A percentile compares a stretch with the other conserved stretches of the same genome.
Evolutionary conservation across 2,329 filamentous ascomycete genomes (phyloP).

Genomic region (Neodidymelliopsis sp.): DNA sequence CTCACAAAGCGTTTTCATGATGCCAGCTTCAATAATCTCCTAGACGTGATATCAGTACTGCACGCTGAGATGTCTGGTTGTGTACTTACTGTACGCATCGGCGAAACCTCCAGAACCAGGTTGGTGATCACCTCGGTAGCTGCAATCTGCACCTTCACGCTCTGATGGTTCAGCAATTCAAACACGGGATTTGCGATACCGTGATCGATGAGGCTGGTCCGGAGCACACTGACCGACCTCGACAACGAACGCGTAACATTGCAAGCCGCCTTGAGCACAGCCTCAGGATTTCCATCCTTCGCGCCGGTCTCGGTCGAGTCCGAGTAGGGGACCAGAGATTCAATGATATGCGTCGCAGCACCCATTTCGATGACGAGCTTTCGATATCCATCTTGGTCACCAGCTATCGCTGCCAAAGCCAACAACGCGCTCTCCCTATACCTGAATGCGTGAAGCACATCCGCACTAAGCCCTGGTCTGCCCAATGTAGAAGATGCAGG

Average conservation of each 20-base stretch:
- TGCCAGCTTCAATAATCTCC: conserved; percentile 75
- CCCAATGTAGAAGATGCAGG: conserved; percentile 45
- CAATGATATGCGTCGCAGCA: conserved; percentile 81
- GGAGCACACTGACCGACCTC: conserved; percentile 81
- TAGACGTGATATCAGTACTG: conserved; percentile 21
- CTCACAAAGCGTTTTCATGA: conserved; percentile 79
- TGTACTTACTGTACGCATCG: conserved; percentile 81
- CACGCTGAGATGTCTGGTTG: no score
- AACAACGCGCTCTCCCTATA: conserved; percentile 78
- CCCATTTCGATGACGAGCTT: conserved; percentile 84
- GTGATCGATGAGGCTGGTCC: conserved; percentile 87
- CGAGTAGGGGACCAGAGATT: conserved; percentile 74
- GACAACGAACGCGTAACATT: conserved; percentile 81
- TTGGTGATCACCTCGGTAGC: conserved; percentile 87
- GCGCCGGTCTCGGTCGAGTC: conserved; percentile 47
- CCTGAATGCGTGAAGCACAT: conserved; percentile 73
- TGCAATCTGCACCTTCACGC: conserved; percentile 83
- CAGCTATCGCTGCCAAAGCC: conserved; percentile 81
- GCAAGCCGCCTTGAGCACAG: conserved; percentile 85
- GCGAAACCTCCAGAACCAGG: conserved; percentile 85
- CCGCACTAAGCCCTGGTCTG: conserved; percentile 50
- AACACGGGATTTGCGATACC: conserved; percentile 81
- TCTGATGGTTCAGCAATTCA: conserved; percentile 74
- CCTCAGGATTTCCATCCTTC: conserved; percentile 76
- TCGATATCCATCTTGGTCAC: conserved; percentile 82